phyloP scores from a whole-genome alignment of 176 grass and related monocot genomes.

The Metroxylon sagu region DNA sequence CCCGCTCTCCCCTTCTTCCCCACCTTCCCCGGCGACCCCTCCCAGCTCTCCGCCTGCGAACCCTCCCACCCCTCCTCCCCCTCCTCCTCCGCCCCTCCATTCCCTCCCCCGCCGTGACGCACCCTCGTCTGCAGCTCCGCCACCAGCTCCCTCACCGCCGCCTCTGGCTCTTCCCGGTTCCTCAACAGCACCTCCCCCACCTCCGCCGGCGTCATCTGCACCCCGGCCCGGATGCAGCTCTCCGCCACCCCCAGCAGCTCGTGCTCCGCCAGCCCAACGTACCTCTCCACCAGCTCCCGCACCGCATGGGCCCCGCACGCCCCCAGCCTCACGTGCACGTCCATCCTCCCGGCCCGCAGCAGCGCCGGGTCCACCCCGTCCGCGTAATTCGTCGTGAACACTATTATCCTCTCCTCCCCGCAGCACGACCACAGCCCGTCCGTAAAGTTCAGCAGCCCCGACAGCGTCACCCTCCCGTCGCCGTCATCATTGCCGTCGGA shows the following conservation, averaged over 20 bases:
- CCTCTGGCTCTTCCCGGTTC: conserved; percentile 64
- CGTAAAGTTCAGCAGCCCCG: conserved; percentile 88
- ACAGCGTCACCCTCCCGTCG: conserved; percentile 67
- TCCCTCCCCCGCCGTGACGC: neutral
- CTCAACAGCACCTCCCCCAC: conserved; percentile 78
- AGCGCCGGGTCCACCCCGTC: conserved; percentile 81
- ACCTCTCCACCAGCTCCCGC: conserved; percentile 59
- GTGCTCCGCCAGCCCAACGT: conserved; percentile 39
- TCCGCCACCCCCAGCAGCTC: conserved; percentile 45
- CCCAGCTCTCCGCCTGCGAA: conserved; percentile 53
- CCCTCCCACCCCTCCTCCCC: conserved; percentile 39
- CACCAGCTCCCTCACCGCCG: conserved; percentile 57
- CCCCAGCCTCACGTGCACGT: conserved; percentile 81
- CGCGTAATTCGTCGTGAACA: conserved; percentile 95
- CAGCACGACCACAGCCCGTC: conserved; percentile 98
- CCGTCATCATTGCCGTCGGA: conserved; percentile 28
- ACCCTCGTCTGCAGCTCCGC: conserved; percentile 50
- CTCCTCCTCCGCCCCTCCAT: conserved; percentile 48
- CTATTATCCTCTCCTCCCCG: conserved; percentile 84
- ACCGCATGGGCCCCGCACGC: conserved; percentile 60
- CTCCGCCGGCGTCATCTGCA: conserved; percentile 93
- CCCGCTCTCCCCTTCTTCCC: conserved; percentile 45
- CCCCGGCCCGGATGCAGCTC: conserved; percentile 38
- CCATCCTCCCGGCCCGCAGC: conserved; percentile 83
- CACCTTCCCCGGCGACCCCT: conserved; percentile 70